A percentile compares a stretch with the other conserved stretches of the same genome.
Evolutionary conservation across 169 alveolate genomes (phyloP).

Genomic region (Theileria equi): DNA sequence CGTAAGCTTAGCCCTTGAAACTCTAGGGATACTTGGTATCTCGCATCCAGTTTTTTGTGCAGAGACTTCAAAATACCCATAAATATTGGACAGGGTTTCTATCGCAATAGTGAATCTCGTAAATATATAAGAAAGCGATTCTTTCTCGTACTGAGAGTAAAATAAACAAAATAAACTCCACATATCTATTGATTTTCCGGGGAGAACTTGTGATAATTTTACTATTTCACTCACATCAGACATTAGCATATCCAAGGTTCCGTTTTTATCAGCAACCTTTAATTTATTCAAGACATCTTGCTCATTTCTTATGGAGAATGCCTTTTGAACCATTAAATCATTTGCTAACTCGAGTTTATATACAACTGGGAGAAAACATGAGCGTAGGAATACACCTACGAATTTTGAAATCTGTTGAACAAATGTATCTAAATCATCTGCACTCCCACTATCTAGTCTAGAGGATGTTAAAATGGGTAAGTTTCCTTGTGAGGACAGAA

Average conservation of each 20-base stretch:
- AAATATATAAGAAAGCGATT: conserved; percentile 7
- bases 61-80: conserved; percentile 41
- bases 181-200: conserved; percentile 1
- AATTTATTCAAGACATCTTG: neutral
- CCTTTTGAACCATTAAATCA: conserved; percentile 1
- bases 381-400: neutral
- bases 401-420: neutral
- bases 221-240: conserved; percentile 7
- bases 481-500: neutral
- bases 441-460: neutral
- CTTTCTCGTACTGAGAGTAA: neutral
- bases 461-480: neutral
- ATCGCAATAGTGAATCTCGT: conserved; percentile 20
- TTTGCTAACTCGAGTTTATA: neutral
- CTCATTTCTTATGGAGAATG: neutral
- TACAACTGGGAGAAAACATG: conserved; percentile 5
- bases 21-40: too few relatives aligned
- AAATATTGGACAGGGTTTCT: conserved; percentile 17
- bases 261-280: neutral
- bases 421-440: neutral
- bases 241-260: neutral
- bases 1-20: too few relatives aligned
- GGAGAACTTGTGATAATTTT: neutral
- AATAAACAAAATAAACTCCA: conserved; percentile 47
- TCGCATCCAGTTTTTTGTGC: too few relatives aligned